Percentiles rank a stretch among this genome's conserved stretches.
phyloP scores from a whole-genome alignment of 169 alveolate species.

The Plasmodium inui region DNA sequence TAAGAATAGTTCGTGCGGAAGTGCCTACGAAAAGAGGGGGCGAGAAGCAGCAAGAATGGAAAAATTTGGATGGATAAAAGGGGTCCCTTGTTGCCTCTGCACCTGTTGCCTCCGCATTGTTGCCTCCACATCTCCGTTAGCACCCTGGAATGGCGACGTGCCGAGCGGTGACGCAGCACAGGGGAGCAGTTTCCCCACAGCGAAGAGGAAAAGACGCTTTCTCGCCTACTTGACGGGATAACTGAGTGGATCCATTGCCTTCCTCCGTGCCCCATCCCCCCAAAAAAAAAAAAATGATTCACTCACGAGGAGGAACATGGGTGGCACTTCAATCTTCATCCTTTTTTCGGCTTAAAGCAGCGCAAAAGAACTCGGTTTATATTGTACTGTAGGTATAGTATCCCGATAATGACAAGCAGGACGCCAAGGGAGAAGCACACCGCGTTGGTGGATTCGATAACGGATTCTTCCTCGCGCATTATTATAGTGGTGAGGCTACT shows the following conservation, averaged over 20 bases:
- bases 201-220: neutral
- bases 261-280: too few relatives aligned
- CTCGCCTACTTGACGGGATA: neutral
- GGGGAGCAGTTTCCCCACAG: neutral
- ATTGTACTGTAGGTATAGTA: constrained; percentile 53
- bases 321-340: neutral
- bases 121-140: neutral
- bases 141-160: neutral
- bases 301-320: neutral
- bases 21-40: neutral
- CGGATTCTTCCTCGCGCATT: constrained; percentile 21
- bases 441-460: neutral
- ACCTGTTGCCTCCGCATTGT: neutral
- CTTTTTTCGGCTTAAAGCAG: constrained; percentile 1
- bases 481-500: constrained; percentile 55
- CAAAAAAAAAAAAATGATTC: neutral
- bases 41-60: neutral
- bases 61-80: neutral
- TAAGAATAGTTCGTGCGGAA: neutral
- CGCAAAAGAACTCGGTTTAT: constrained; percentile 12
- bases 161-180: neutral
- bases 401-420: constrained; percentile 42
- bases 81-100: too few relatives aligned
- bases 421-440: constrained; percentile 31
- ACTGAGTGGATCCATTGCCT: neutral